phyloP scores from a whole-genome alignment of 768 basidiomycete genomes.

The Sarcomyxa edulis region DNA sequence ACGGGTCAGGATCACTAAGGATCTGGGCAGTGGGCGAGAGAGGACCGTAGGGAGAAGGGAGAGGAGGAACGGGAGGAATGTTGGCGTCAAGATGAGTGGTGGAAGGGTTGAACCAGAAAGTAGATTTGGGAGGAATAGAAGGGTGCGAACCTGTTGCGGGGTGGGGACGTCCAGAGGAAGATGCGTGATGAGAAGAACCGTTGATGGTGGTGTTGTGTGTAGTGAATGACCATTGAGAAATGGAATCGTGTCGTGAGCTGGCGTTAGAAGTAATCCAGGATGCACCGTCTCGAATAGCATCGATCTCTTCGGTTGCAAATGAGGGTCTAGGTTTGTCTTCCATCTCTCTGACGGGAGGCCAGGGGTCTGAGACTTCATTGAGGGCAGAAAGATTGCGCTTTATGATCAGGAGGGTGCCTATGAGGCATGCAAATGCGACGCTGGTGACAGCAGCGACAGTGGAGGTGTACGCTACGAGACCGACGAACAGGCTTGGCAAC shows the following conservation, averaged over 20 bases:
- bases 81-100: slow-evolving; percentile 31
- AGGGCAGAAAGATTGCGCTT: slow-evolving; percentile 57
- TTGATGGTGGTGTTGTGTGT: slow-evolving; percentile 46
- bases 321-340: slow-evolving; percentile 56
- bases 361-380: slow-evolving; percentile 45
- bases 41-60: slow-evolving; percentile 55
- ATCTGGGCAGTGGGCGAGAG: slow-evolving; percentile 33
- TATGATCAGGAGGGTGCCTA: slow-evolving; percentile 60
- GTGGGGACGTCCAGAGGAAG: slow-evolving; percentile 20
- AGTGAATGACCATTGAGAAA: slow-evolving; percentile 71
- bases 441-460: slow-evolving; percentile 47
- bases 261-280: slow-evolving; percentile 78
- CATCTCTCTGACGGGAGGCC: slow-evolving; percentile 52
- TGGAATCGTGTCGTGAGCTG: slow-evolving; percentile 48
- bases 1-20: slow-evolving; percentile 52
- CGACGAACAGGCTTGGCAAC: slow-evolving; percentile 51
- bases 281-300: slow-evolving; percentile 66
- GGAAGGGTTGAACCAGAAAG: slow-evolving; percentile 56
- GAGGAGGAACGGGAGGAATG: slow-evolving; percentile 68
- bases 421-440: slow-evolving; percentile 50
- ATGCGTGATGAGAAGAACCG: slow-evolving; percentile 31
- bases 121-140: slow-evolving; percentile 49
- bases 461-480: slow-evolving; percentile 53
- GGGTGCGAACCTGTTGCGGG: slow-evolving; percentile 31
- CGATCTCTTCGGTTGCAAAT: slow-evolving; percentile 67